Conservation (phyloP, 805 yeast species). For the Ogataea methylovora region DNA sequence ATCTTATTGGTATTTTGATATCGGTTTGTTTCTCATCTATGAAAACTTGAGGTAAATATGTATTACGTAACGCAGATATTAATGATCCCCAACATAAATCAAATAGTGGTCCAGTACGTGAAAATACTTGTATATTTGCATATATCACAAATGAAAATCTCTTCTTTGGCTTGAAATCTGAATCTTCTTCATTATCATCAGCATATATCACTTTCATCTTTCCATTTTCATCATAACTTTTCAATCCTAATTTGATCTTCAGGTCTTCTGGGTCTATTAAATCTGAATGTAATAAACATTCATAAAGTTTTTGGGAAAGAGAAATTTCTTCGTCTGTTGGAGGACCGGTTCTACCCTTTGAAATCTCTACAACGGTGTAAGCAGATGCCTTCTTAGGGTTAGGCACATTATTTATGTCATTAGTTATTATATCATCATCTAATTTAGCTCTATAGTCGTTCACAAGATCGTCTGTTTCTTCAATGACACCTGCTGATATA, state of each 20-base stretch:
- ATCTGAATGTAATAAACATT: conserved; percentile 50
- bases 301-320: conserved; percentile 57
- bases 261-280: conserved; percentile 44
- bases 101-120: conserved; percentile 74
- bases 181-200: conserved; percentile 18
- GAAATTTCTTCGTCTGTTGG: conserved; percentile 85
- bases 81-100: conserved; percentile 71
- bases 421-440: conserved; percentile 27
- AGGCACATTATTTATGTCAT: conserved; percentile 12
- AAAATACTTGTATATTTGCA: conserved; percentile 69
- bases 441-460: conserved; percentile 34
- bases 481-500: conserved; percentile 60
- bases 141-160: conserved; percentile 52
- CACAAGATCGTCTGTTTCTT: conserved; percentile 36
- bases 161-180: conserved; percentile 30
- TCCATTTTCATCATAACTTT: conserved; percentile 43
- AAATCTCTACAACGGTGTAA: conserved; percentile 70
- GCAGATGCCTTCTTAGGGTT: conserved; percentile 32
- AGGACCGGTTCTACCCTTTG: conserved; percentile 69
- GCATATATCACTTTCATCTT: conserved; percentile 37
- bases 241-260: conserved; percentile 44
- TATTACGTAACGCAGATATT: conserved; percentile 50
- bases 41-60: conserved; percentile 60
- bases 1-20: conserved; percentile 22
- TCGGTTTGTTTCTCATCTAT: conserved; percentile 55